A percentile compares a stretch with the other conserved stretches of the same genome.
These are phyloP conservation scores for Dispira simplex DNA, from an alignment of 192 early-diverging fungal genomes.

Conservation along the genomic window DNA sequence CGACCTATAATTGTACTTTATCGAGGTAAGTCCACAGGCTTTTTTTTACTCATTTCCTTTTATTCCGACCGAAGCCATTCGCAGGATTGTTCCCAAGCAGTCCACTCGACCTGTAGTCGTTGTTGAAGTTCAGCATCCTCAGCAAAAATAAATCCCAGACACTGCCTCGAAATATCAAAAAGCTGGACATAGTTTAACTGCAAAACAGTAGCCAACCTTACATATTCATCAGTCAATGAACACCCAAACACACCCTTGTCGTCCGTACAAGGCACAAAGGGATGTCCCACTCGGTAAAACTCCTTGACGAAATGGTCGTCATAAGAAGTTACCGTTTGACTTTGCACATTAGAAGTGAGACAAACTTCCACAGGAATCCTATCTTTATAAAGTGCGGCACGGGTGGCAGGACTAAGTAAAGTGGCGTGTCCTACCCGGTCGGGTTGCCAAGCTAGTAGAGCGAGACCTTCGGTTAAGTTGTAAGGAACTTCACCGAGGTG, in stretches of 20 bases:
- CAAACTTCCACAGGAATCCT: slow-evolving; percentile 41
- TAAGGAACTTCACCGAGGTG: slow-evolving; percentile 33
- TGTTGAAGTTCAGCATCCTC: not conserved
- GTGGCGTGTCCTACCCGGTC: slow-evolving; percentile 43
- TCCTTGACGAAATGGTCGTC: slow-evolving; percentile 37
- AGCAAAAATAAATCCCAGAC: not conserved
- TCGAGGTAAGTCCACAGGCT: no score
- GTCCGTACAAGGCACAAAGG: slow-evolving; percentile 31
- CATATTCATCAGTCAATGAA: slow-evolving; percentile 13
- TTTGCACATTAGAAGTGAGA: slow-evolving; percentile 44
- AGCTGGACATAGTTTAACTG: not conserved
- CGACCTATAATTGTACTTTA: no score
- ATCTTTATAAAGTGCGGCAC: slow-evolving; percentile 15
- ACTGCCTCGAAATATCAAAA: slow-evolving; percentile 1
- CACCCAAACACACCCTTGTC: slow-evolving; percentile 16
- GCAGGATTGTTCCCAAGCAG: not conserved
- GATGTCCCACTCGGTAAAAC: slow-evolving; percentile 21
- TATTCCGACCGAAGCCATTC: no score
- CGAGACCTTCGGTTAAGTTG: slow-evolving; percentile 24
- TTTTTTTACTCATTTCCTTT: no score
- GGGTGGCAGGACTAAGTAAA: slow-evolving; percentile 18
- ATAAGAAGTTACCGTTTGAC: slow-evolving; percentile 31
- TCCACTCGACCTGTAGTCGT: not conserved
- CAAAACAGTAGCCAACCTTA: not conserved
- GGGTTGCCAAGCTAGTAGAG: slow-evolving; percentile 23